Evolutionary conservation across 805 yeast genomes (phyloP), one percentile per base, ranked within the genome.

Genomic region (Scheffersomyces coipomensis): DNA sequence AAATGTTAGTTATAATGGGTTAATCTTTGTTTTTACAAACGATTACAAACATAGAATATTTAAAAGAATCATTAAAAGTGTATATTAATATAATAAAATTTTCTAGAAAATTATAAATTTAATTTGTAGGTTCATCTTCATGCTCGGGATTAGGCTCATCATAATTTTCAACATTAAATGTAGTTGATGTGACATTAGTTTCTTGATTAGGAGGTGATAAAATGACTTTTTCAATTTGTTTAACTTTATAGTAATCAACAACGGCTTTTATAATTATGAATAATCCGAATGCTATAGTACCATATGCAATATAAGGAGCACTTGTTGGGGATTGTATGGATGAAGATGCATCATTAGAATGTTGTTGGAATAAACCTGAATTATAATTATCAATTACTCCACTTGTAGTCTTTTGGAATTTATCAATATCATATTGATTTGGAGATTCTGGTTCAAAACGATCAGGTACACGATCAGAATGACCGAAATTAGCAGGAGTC

Each of bases 221-320:
- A 21, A 87, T 83, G 17, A 68, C 74, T 42, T 64, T 66, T 57
- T 90, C 97, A 79, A 82, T 81, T 52, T 76, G 78, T 56, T 84
- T 81, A n/a, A 91, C 93, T 46, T 80, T 71, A 47, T 73, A 72
- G 58, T 83, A 91, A 56, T 85, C 93, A 33, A 73, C 62, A n/a
- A 85, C 45, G 10, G 96, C 80, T 53, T 83, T 85, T 13, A 80
- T 41, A 9, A 83, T 63, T 4, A 91, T 69, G 39, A 83, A 72
- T 1, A 75, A 55, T 1, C 98, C 98, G 33, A 85, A 66, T 1
- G 81, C 69, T 36, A 88, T 79, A 27, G 88, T 64, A 0, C 76
- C 72, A 37, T 79, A 75, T 0, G 91, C 83, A 34, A 85, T 59
- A 35, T 79, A 62, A 2, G 84, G 84, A 3, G 43, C 31, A 24